Percentiles rank a stretch among this genome's conserved stretches.
Evolutionary conservation across 202 grass and related monocot species (phyloP).

Genomic region (Setaria viridis): DNA sequence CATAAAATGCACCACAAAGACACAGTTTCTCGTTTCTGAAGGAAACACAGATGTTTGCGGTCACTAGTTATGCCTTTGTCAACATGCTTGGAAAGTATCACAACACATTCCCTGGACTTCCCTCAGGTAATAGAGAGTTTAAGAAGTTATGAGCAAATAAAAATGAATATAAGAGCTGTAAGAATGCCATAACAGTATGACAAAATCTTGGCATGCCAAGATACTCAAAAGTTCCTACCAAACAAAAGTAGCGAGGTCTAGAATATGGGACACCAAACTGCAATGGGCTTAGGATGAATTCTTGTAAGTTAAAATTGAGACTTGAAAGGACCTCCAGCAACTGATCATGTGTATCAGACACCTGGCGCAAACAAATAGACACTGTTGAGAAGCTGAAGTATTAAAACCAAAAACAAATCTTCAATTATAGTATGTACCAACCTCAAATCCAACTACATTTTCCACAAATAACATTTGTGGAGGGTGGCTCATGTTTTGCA

Average conservation of each 20-base stretch:
- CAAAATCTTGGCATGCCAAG: slow-evolving; percentile 5
- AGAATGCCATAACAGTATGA: slow-evolving; percentile 9
- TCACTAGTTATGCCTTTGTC: slow-evolving; percentile 16
- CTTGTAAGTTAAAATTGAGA: slow-evolving; percentile 80
- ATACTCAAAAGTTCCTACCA: slow-evolving; percentile 64
- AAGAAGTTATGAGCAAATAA: slow-evolving; percentile 1
- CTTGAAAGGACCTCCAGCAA: slow-evolving; percentile 75
- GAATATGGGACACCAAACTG: slow-evolving; percentile 97
- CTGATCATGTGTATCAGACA: slow-evolving; percentile 86
- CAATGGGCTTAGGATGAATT: slow-evolving; percentile 95
- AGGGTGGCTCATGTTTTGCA: slow-evolving; percentile 74
- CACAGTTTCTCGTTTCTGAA: slow-evolving; percentile 23
- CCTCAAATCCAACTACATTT: slow-evolving; percentile 98
- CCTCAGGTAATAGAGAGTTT: neutral
- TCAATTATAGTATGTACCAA: slow-evolving; percentile 50
- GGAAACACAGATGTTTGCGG: neutral
- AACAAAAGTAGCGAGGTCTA: slow-evolving; percentile 93
- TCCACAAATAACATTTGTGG: slow-evolving; percentile 90
- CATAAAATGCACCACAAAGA: neutral
- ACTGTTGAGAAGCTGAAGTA: neutral
- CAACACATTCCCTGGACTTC: neutral
- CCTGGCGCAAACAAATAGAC: slow-evolving; percentile 54
- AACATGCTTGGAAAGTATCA: slow-evolving; percentile 13
- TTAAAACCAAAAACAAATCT: slow-evolving; percentile 1
- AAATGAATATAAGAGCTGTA: slow-evolving; percentile 21